Evolutionary conservation across 257 asterid genomes (phyloP).

Genomic region (Ajuga chamaepitys): DNA sequence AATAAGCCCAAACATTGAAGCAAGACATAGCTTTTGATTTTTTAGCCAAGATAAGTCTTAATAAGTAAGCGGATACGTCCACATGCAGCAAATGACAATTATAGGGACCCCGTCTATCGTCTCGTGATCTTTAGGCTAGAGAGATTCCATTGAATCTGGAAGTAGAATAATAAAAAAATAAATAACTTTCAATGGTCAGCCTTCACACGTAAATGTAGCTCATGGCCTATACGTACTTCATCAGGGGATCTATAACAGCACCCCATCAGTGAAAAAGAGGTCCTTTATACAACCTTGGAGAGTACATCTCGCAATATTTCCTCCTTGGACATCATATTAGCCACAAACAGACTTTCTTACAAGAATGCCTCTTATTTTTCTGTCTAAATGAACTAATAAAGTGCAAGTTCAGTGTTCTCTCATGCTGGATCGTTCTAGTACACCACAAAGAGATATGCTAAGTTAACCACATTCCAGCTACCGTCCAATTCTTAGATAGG

Average conservation of each 20-base stretch:
- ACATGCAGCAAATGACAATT: neutral
- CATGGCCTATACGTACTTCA: too few species aligned
- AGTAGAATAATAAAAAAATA: too few species aligned
- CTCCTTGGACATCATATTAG: neutral
- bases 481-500: neutral
- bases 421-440: neutral
- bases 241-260: too few species aligned
- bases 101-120: too few species aligned
- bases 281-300: too few species aligned
- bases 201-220: too few species aligned
- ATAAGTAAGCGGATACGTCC: neutral
- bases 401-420: neutral
- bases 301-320: neutral
- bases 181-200: too few species aligned
- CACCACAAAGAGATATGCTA: conserved; percentile 4
- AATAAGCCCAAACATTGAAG: neutral
- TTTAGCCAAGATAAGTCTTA: neutral
- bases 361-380: neutral
- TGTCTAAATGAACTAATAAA: neutral
- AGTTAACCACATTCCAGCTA: neutral
- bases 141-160: too few species aligned
- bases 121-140: too few species aligned
- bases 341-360: neutral
- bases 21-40: neutral
- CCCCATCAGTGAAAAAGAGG: too few species aligned